Base-by-base conservation (phyloP, 2,329 filamentous ascomycete genomes). In the Epichloe scottii region DNA sequence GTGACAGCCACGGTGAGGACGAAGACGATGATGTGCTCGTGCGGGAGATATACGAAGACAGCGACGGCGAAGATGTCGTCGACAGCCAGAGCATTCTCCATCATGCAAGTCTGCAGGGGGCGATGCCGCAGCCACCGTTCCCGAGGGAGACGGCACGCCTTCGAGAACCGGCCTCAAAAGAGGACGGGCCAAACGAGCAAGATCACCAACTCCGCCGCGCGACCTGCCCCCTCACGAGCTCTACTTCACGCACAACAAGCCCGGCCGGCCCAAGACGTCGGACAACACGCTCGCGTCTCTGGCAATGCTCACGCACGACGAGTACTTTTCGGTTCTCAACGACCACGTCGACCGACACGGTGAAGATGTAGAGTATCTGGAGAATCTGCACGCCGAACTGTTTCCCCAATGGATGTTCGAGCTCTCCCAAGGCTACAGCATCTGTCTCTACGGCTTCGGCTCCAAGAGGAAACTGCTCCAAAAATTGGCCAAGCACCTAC, bases 321-420 rank as follows among this genome's bases (percentile, higher is more conserved):
- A 96, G 63, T 98, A 93, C 67, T 95, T 95, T 59, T 74, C 79
- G 43, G 57, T 70, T 42, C 72, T 87, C 33, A 76, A 79, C 37
- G 71, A 77, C 37, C 81, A 82, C 56, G 63, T 74, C 53, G 85
- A 95, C 58, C 79, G 78, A 0, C 90, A 95, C 64, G 71, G 73
- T 35, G 68, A 75, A 3, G 87, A 94, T 56, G 78, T 87, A 48
- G 73, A 78, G 17, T 85, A 85, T 56, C 72, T 98, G 26, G 75
- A 86, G 57, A 77, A 81, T 6, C 69, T 95, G 21, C 91, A 97
- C 63, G 73, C 81, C 43, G 81, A 85, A 54, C 89, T 86, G 0
- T 97, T 95, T 64, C 78, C 84, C 2, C 93, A 97, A 64, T 98
- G 93, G 93, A 71, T 78, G 0, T 96, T 97, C 64, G 93, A 98